Evolutionary conservation across 306 rosid species (phyloP), one percentile per base, ranked within the genome.

Genomic region (Alnus glutinosa): DNA sequence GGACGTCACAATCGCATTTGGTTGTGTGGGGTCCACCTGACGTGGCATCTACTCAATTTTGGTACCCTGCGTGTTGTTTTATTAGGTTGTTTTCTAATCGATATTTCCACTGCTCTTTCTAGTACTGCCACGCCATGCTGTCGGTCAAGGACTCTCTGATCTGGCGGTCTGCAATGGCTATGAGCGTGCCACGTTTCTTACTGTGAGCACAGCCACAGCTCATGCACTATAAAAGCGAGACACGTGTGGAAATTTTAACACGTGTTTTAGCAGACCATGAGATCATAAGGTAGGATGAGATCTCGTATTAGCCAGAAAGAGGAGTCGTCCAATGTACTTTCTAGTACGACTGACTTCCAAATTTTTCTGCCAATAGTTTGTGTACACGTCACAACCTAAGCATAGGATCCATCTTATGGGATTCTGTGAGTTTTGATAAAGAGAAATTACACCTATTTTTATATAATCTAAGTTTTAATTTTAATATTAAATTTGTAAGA

Each of bases 21-120:
- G 46, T 42, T 42, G 46, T 0, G 81, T 67, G 79, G 86, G 87
- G 19, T 19, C 83, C 85, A 63, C 73, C 13, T 87, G 88, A 83
- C 87, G 90, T 83, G 89, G 86, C 83, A 52, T 49, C 57, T 2
- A 87, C 81, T 89, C 92, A 84, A 83, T 47, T 39, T 23, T 63
- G 59, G 79, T 49, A 44, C 76, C 8, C 34, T 23, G 9, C 36
- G 58, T 70, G 76, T 75, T 71, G 36, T 70, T 7, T 14, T 39
- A 3, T 46, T n/a, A 16, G 79, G 61, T 75, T 5, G 5, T 42
- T 9, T 71, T 7, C 28, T 23, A 23, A 23, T 23, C 0, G 28
- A 23, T 28, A 16, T 77, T 59, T 55, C 2, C 59, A 9, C 44
- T 28, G 36, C 71, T 57, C 18, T 48, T n/a, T 7, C 8, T n/a